A percentile compares a stretch with the other conserved stretches of the same genome.
phyloP scores from a whole-genome alignment of 73 alveolate species.

The Durusdinium trenchii region DNA sequence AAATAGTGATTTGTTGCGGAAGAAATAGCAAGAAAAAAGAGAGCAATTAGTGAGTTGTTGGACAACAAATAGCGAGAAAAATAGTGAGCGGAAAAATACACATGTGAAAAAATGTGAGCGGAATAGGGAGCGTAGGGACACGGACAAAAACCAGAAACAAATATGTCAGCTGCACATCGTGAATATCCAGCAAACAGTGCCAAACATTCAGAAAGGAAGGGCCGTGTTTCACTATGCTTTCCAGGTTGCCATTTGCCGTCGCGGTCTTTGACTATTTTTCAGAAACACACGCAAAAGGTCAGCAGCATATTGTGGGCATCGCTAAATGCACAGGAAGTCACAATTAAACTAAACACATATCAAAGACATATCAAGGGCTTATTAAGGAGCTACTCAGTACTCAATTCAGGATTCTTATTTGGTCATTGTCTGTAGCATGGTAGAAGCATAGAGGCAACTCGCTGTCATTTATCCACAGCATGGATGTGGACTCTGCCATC shows the following conservation, averaged over 20 bases:
- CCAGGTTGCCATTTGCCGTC: not conserved
- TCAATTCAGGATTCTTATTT: not conserved
- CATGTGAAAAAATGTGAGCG: not conserved
- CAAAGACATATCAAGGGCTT: not conserved
- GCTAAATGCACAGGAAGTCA: too few relatives aligned
- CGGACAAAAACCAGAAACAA: not conserved
- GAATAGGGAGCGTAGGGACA: not conserved
- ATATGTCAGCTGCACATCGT: not conserved
- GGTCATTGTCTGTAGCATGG: not conserved
- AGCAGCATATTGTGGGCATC: too few relatives aligned
- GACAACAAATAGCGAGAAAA: not conserved
- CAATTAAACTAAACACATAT: too few relatives aligned
- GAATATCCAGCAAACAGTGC: not conserved
- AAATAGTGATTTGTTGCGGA: not conserved
- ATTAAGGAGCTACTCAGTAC: not conserved
- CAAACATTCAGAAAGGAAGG: not conserved
- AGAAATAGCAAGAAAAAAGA: not conserved
- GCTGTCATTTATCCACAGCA: not conserved
- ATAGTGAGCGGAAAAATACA: not conserved
- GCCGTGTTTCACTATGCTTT: not conserved
- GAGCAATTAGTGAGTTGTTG: not conserved
- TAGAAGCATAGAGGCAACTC: not conserved
- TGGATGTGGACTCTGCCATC: not conserved
- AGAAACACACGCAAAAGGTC: too few relatives aligned
- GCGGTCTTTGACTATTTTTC: not conserved